Percentiles rank a stretch among this genome's conserved stretches.
These are phyloP conservation scores for Saraca asoca DNA, from an alignment of 331 rosid genomes.

Conservation along the genomic window DNA sequence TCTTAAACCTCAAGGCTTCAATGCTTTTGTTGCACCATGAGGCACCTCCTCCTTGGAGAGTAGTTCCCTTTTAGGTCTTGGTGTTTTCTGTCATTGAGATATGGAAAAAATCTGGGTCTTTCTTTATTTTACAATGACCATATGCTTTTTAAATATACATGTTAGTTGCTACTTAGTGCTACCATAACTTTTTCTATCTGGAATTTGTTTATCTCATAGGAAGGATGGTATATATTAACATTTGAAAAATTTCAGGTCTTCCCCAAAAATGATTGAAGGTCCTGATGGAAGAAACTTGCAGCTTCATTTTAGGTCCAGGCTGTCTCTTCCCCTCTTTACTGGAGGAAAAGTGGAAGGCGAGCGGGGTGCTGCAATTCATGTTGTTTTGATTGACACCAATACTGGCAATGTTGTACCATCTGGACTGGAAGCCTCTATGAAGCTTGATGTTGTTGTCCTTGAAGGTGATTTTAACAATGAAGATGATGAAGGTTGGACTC, in stretches of 20 bases:
- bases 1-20: background rate
- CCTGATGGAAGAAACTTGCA: constrained; percentile 84
- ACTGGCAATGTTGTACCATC: constrained; percentile 55
- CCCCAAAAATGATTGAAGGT: constrained; percentile 93
- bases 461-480: constrained; percentile 63
- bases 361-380: constrained; percentile 95
- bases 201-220: background rate
- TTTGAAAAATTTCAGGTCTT: constrained; percentile 65
- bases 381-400: constrained; percentile 72
- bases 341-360: constrained; percentile 99
- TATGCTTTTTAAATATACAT: background rate
- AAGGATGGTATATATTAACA: constrained; percentile 32
- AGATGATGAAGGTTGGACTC: constrained; percentile 56
- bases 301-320: constrained; percentile 73
- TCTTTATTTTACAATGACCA: too few species aligned
- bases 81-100: too few species aligned
- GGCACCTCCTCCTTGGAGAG: too few species aligned
- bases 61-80: too few species aligned
- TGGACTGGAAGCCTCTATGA: constrained; percentile 74
- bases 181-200: constrained; percentile 5
- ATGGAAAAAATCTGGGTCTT: too few species aligned
- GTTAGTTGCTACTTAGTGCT: constrained; percentile 18
- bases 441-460: constrained; percentile 86
- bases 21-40: background rate
- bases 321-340: constrained; percentile 92